Percentiles rank a stretch among this genome's conserved stretches.
These are phyloP conservation scores for Immersiella caudata DNA, from an alignment of 495 filamentous ascomycete genomes.

Conservation along the genomic window DNA sequence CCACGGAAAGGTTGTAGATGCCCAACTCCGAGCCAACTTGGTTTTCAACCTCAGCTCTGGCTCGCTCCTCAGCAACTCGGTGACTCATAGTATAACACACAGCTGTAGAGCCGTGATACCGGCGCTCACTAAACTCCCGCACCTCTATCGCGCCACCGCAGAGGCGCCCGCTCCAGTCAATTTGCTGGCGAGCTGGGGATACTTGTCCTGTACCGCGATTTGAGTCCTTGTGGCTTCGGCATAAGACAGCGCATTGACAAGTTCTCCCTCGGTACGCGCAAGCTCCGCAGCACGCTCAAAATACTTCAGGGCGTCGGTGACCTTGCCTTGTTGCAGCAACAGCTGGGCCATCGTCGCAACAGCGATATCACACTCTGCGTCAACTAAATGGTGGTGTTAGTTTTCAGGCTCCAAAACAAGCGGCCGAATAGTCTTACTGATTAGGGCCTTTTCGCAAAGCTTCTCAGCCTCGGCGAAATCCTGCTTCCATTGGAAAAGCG, in stretches of 20 bases:
- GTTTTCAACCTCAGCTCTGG: not conserved
- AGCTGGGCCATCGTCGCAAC: constrained; percentile 99
- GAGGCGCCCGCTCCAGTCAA: constrained; percentile 68
- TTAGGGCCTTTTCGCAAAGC: constrained; percentile 94
- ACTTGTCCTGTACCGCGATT: constrained; percentile 96
- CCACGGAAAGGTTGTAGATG: too few species aligned
- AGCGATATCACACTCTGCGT: constrained; percentile 98
- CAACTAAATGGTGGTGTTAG: constrained; percentile 65
- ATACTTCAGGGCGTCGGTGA: constrained; percentile 91
- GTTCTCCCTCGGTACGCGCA: constrained; percentile 92
- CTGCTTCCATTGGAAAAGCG: constrained; percentile 96
- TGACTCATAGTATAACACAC: not conserved
- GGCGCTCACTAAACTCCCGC: constrained; percentile 21
- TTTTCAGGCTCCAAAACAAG: not conserved
- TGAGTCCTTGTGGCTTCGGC: constrained; percentile 97
- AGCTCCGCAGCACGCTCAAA: constrained; percentile 96
- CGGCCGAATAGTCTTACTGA: constrained; percentile 65
- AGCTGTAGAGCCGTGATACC: too few species aligned
- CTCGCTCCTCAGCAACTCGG: not conserved
- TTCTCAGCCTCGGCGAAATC: constrained; percentile 94
- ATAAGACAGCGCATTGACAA: constrained; percentile 94
- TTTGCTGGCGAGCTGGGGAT: constrained; percentile 86
- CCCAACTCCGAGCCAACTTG: too few species aligned
- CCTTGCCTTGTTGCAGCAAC: constrained; percentile 97
- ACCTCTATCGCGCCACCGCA: constrained; percentile 25